phyloP scores from a whole-genome alignment of 106 monocot genomes.

The Acanthochlamys bracteata region DNA sequence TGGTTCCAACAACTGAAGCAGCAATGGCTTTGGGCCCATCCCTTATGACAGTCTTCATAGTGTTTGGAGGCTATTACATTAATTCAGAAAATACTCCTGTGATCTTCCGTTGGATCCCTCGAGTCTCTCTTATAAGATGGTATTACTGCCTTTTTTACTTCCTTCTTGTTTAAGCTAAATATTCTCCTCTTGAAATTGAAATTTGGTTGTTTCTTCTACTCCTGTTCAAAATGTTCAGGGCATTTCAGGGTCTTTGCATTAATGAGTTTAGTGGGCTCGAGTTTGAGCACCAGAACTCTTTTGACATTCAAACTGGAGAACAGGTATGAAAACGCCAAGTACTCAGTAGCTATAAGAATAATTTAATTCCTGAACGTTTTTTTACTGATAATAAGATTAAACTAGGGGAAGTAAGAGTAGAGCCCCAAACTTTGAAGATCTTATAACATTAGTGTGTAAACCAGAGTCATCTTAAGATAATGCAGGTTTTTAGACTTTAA shows the following conservation, averaged over 20 bases:
- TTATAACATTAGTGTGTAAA: too few species aligned
- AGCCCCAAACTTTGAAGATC: too few species aligned
- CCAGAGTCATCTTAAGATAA: too few species aligned
- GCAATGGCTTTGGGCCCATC: conserved; percentile 99
- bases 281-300: conserved; percentile 74
- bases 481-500: too few species aligned
- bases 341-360: too few species aligned
- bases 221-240: conserved; percentile 40
- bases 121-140: conserved; percentile 93
- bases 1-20: conserved; percentile 94
- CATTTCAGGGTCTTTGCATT: conserved; percentile 91
- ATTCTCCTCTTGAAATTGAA: not conserved
- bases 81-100: conserved; percentile 88
- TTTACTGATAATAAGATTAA: too few species aligned
- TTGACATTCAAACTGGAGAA: conserved; percentile 87
- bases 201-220: not conserved
- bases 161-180: not conserved
- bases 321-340: too few species aligned
- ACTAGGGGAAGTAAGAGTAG: too few species aligned
- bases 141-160: conserved; percentile 12
- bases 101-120: conserved; percentile 94
- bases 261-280: conserved; percentile 88
- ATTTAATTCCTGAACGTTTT: too few species aligned
- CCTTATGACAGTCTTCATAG: conserved; percentile 96
- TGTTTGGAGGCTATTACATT: conserved; percentile 97